These are phyloP conservation scores for Coemansia sp. DNA, from an alignment of 192 early-diverging fungal genomes.

Conservation along the genomic window DNA sequence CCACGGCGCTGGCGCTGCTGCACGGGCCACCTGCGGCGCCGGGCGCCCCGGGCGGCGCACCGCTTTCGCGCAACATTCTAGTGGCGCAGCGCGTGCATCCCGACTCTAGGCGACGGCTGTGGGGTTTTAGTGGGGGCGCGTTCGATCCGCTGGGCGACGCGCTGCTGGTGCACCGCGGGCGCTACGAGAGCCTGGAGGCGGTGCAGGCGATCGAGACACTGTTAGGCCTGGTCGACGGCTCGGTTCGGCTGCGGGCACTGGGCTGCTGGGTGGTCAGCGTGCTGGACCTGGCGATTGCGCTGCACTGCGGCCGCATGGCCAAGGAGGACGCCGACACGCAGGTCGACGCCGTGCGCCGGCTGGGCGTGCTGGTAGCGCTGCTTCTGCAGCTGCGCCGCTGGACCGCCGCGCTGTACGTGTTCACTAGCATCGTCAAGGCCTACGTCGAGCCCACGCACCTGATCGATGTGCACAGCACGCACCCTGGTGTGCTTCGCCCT, in stretches of 20 bases:
- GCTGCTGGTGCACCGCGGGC: constrained; percentile 18
- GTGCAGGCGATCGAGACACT: constrained; percentile 22
- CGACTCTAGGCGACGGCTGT: background rate
- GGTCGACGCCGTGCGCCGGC: constrained; percentile 22
- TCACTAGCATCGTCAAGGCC: constrained; percentile 34
- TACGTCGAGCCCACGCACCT: constrained; percentile 12
- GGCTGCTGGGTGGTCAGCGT: constrained; percentile 34
- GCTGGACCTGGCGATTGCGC: constrained; percentile 22
- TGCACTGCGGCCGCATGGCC: constrained; percentile 16
- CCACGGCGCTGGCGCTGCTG: constrained; percentile 26
- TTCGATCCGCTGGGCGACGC: constrained; percentile 29
- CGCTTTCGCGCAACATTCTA: constrained; percentile 6
- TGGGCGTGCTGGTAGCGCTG: constrained; percentile 19
- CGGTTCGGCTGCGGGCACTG: constrained; percentile 3
- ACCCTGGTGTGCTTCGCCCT: background rate
- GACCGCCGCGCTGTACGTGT: constrained; percentile 42
- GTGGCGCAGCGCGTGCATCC: constrained; percentile 1
- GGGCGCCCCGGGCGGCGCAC: background rate
- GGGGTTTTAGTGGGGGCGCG: background rate
- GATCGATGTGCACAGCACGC: constrained; percentile 1
- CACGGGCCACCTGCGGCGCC: constrained; percentile 6
- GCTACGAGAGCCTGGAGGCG: constrained; percentile 28
- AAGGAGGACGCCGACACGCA: background rate
- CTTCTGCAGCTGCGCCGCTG: constrained; percentile 31
- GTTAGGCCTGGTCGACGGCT: background rate